phyloP scores from a whole-genome alignment of 192 early-diverging fungal genomes.

The Coemansia sp. region DNA sequence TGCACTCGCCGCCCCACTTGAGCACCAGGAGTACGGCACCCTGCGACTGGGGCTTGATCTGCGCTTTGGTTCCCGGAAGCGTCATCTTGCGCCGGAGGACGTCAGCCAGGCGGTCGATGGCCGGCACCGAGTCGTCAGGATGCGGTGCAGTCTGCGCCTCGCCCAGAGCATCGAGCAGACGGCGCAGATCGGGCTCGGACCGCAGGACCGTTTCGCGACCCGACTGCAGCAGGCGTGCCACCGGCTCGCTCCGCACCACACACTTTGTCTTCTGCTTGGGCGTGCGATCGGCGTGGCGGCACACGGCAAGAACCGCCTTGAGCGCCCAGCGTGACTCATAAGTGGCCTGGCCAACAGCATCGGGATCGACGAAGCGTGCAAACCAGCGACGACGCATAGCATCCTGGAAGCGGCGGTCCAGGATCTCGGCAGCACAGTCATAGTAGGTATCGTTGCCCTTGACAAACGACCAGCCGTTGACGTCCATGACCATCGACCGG shows the following conservation, averaged over 20 bases:
- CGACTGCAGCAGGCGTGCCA: conserved; percentile 63
- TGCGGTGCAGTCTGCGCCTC: conserved; percentile 46
- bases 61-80: conserved; percentile 87
- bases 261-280: conserved; percentile 98
- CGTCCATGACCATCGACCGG: conserved; percentile 91
- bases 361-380: conserved; percentile 54
- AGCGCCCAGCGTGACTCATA: conserved; percentile 84
- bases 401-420: conserved; percentile 72
- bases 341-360: conserved; percentile 30
- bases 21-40: conserved; percentile 81
- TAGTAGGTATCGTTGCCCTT: conserved; percentile 95
- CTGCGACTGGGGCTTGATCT: conserved; percentile 72
- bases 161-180: conserved; percentile 65
- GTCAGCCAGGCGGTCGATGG: conserved; percentile 61
- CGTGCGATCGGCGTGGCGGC: conserved; percentile 92
- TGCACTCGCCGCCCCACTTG: conserved; percentile 97
- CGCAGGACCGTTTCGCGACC: conserved; percentile 79
- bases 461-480: conserved; percentile 99
- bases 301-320: conserved; percentile 88
- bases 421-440: conserved; percentile 69
- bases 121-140: conserved; percentile 28
- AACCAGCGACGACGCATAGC: conserved; percentile 56
- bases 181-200: conserved; percentile 38
- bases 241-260: conserved; percentile 62
- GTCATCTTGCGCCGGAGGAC: conserved; percentile 76